phyloP scores from a whole-genome alignment of 352 stramenopile species.

The Ophiocytium majus region DNA sequence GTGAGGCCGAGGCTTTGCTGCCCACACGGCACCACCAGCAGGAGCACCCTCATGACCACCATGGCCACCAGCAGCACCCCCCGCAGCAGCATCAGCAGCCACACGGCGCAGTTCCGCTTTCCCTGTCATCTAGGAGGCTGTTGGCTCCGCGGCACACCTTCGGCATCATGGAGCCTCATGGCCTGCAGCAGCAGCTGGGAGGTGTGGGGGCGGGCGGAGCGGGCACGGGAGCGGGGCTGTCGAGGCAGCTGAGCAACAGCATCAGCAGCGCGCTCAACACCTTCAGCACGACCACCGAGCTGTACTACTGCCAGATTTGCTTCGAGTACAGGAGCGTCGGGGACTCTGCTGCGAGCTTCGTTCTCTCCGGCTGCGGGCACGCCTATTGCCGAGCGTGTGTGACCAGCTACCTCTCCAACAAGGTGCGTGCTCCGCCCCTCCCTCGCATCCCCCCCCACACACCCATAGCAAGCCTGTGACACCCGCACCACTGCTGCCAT shows the following conservation, averaged over 20 bases:
- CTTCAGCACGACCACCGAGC: background rate
- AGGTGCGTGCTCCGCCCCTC: slow-evolving; percentile 32
- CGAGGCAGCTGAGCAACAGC: background rate
- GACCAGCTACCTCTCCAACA: slow-evolving; percentile 44
- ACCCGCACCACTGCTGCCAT: no score
- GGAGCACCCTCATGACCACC: background rate
- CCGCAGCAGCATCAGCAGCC: background rate
- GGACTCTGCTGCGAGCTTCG: background rate
- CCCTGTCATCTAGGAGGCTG: background rate
- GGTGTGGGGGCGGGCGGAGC: background rate
- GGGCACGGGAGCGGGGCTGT: background rate
- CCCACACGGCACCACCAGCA: background rate
- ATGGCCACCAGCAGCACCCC: no score
- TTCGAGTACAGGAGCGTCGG: slow-evolving; percentile 23
- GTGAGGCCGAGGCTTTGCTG: no score
- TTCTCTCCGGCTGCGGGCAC: slow-evolving; percentile 42
- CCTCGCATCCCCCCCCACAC: no score
- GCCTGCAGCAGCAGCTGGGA: no score
- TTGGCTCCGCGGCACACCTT: no score
- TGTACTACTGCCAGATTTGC: slow-evolving; percentile 34
- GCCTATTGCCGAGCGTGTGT: slow-evolving; percentile 45
- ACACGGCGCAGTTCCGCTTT: no score
- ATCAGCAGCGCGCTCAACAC: background rate
- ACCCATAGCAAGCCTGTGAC: no score
- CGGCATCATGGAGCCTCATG: no score